These are phyloP conservation scores for Penicillium tannophilum DNA, from an alignment of 495 filamentous ascomycete genomes.

Conservation along the genomic window DNA sequence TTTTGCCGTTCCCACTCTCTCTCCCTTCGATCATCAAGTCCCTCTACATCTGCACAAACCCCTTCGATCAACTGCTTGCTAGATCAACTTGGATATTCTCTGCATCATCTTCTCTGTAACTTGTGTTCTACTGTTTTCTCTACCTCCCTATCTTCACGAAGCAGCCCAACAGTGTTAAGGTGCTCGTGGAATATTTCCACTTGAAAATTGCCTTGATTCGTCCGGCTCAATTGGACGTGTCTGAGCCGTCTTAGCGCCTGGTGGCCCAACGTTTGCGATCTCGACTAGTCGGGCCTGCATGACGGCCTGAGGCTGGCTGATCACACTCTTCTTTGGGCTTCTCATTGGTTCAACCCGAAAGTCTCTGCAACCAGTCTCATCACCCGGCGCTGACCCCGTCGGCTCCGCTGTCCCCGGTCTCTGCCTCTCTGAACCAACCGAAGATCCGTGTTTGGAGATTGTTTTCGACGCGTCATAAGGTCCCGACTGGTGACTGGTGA, in stretches of 20 bases:
- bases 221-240: conserved; percentile 24
- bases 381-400: conserved; percentile 15
- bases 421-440: neutral
- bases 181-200: conserved; percentile 21
- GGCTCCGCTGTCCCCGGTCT: conserved; percentile 7
- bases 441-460: conserved; percentile 1
- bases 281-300: conserved; percentile 24
- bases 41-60: neutral
- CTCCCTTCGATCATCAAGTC: neutral
- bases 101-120: neutral
- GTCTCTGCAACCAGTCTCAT: conserved; percentile 24
- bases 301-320: conserved; percentile 31
- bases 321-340: conserved; percentile 10
- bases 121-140: neutral
- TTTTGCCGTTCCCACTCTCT: neutral
- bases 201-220: conserved; percentile 16
- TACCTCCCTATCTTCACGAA: neutral
- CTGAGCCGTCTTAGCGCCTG: conserved; percentile 23
- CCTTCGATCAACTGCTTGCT: conserved; percentile 1
- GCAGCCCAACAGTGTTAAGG: neutral
- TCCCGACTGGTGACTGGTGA: conserved; percentile 20
- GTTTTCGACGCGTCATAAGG: conserved; percentile 32
- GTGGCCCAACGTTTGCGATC: conserved; percentile 31
- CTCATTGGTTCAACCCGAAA: conserved; percentile 23
- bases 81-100: conserved; percentile 5